A percentile compares a stretch with the other conserved stretches of the same genome.
Conservation (phyloP, 345 rosid species). For the Populus alba region DNA sequence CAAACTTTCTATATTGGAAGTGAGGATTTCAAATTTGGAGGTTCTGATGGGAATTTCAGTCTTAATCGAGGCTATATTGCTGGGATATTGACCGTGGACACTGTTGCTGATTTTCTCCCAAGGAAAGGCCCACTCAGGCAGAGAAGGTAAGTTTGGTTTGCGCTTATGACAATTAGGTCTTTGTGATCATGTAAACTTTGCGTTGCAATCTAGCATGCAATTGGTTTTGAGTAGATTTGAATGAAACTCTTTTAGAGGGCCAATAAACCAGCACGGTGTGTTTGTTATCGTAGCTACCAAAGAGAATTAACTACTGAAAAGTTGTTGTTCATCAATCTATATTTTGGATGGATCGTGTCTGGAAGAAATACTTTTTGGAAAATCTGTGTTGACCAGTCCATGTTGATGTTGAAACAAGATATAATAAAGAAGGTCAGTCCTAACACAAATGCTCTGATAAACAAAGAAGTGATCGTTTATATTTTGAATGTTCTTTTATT, state of each 20-base stretch:
- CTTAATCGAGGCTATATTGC: slow-evolving; percentile 70
- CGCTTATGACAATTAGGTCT: not conserved
- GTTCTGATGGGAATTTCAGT: slow-evolving; percentile 60
- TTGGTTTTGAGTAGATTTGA: not conserved
- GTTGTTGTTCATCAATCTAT: not conserved
- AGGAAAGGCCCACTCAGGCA: slow-evolving; percentile 73
- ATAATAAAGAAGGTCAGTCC: not conserved
- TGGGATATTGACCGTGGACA: slow-evolving; percentile 88
- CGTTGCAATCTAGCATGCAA: not conserved
- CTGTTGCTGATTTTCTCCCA: slow-evolving; percentile 84
- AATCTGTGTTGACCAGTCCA: not conserved
- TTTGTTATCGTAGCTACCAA: not conserved
- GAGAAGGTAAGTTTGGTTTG: slow-evolving; percentile 52
- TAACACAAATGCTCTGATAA: not conserved
- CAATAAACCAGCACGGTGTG: not conserved
- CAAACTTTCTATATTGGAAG: slow-evolving; percentile 54
- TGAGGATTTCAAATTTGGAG: slow-evolving; percentile 69
- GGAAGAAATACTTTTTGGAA: not conserved
- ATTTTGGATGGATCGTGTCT: not conserved
- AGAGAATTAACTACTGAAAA: not conserved
- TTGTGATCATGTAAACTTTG: not conserved
- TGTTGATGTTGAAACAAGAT: not conserved
- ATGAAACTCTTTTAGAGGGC: not conserved
- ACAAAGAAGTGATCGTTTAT: not conserved
- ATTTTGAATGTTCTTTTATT: not conserved